Percentiles rank a stretch among this genome's conserved stretches.
Evolutionary conservation across 139 green algal species (phyloP).

Genomic region (Pleodorina starrii): DNA sequence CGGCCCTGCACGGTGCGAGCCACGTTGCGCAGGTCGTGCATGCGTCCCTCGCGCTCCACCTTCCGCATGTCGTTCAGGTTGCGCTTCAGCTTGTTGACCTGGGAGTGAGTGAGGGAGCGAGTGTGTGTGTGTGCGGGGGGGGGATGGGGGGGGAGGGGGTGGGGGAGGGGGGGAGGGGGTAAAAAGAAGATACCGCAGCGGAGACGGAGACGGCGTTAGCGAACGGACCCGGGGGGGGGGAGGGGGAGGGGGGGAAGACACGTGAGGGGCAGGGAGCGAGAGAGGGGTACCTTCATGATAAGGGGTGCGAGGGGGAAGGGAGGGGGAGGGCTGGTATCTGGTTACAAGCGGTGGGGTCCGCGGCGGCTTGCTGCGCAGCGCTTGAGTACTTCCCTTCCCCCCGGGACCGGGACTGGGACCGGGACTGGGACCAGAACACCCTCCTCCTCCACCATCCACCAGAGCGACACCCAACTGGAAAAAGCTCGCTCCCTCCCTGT

Average conservation of each 20-base stretch:
- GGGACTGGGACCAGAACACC: no score
- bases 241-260: not conserved
- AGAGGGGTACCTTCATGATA: not conserved
- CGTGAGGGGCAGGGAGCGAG: not conserved
- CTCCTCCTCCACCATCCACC: no score
- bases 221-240: not conserved
- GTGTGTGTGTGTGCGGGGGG: not conserved
- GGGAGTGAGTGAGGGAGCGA: not conserved
- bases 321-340: no score
- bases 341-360: no score
- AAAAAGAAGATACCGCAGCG: not conserved
- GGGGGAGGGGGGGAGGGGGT: not conserved
- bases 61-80: constrained; percentile 43
- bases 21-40: constrained; percentile 22
- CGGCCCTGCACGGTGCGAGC: constrained; percentile 38
- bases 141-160: not conserved
- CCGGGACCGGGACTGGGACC: no score
- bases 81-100: constrained; percentile 46
- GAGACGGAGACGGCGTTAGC: not conserved
- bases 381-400: no score
- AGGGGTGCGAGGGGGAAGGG: no score
- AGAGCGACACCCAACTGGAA: no score
- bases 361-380: no score
- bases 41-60: constrained; percentile 41
- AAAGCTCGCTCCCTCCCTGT: no score